A percentile compares a stretch with the other conserved stretches of the same genome.
phyloP scores from a whole-genome alignment of 495 filamentous ascomycete genomes.

The Xylaria cubensis region DNA sequence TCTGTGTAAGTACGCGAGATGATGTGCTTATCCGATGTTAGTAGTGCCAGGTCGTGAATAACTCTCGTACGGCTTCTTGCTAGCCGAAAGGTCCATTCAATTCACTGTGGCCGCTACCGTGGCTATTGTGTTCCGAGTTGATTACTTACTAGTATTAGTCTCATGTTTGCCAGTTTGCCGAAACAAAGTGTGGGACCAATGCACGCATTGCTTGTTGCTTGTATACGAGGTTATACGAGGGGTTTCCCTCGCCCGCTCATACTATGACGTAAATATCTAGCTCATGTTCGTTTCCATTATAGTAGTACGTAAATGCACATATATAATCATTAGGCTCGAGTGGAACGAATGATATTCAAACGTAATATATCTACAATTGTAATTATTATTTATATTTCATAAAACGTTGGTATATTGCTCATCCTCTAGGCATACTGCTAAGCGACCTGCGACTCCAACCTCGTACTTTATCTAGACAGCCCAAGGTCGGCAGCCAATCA shows the following conservation, averaged over 20 bases:
- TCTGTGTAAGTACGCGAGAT: background rate
- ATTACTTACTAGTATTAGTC: background rate
- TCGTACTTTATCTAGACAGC: slow-evolving; percentile 11
- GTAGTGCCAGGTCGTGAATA: background rate
- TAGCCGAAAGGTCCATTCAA: background rate
- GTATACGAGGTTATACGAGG: slow-evolving; percentile 7
- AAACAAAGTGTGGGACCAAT: background rate
- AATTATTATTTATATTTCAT: background rate
- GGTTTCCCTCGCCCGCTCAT: background rate
- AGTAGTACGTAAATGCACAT: background rate
- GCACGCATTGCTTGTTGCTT: background rate
- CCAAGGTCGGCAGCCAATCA: slow-evolving; percentile 6
- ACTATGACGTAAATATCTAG: background rate
- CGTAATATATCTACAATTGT: background rate
- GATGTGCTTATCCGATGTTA: background rate
- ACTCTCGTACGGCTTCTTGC: background rate
- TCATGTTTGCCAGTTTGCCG: background rate
- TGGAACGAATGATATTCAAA: background rate
- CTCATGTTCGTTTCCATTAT: background rate
- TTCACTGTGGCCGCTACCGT: background rate
- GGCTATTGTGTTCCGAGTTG: background rate
- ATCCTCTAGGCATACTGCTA: background rate
- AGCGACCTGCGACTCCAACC: background rate
- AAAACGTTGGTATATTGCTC: background rate
- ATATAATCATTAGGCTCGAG: background rate